These are phyloP conservation scores for Penicillium sp. DNA, from an alignment of 2,329 filamentous ascomycete genomes.

Conservation along the genomic window DNA sequence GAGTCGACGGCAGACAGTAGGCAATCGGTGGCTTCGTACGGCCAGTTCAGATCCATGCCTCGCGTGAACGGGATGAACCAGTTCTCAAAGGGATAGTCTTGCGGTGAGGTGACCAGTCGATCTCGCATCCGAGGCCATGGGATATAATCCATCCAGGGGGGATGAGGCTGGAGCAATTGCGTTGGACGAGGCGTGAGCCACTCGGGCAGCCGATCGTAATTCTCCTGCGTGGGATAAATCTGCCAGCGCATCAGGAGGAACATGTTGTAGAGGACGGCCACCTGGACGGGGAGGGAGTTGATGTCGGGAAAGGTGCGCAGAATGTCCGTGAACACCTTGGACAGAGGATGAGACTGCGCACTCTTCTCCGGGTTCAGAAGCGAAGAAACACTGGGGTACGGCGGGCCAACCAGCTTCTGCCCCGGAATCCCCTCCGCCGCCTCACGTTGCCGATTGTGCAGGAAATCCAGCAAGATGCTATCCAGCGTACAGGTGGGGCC, in stretches of 20 bases:
- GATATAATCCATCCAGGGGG: conserved; percentile 75
- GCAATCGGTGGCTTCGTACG: conserved; percentile 67
- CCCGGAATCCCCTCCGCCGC: conserved; percentile 60
- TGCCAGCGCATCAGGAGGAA: conserved; percentile 83
- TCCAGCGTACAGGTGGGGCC: conserved; percentile 71
- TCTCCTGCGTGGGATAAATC: conserved; percentile 70
- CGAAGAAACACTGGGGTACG: conserved; percentile 72
- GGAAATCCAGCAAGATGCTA: conserved; percentile 70
- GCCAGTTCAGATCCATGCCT: conserved; percentile 75
- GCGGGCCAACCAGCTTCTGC: conserved; percentile 65
- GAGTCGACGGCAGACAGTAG: conserved; percentile 50
- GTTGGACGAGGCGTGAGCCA: conserved; percentile 63
- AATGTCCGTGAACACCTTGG: conserved; percentile 80
- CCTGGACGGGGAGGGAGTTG: conserved; percentile 69
- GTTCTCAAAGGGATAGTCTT: conserved; percentile 63
- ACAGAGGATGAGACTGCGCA: conserved; percentile 65
- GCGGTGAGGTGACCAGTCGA: conserved; percentile 50
- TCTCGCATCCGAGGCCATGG: conserved; percentile 76
- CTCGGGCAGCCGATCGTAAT: conserved; percentile 68
- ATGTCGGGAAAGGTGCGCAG: conserved; percentile 77
- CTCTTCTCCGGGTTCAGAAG: conserved; percentile 65
- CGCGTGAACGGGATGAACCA: conserved; percentile 79
- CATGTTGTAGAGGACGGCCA: conserved; percentile 79
- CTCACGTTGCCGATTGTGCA: conserved; percentile 60
- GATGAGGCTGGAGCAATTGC: conserved; percentile 64